Percentiles rank a stretch among this genome's conserved stretches.
These are phyloP conservation scores for Talaromyces liani DNA, from an alignment of 495 filamentous ascomycete species.

Conservation along the genomic window DNA sequence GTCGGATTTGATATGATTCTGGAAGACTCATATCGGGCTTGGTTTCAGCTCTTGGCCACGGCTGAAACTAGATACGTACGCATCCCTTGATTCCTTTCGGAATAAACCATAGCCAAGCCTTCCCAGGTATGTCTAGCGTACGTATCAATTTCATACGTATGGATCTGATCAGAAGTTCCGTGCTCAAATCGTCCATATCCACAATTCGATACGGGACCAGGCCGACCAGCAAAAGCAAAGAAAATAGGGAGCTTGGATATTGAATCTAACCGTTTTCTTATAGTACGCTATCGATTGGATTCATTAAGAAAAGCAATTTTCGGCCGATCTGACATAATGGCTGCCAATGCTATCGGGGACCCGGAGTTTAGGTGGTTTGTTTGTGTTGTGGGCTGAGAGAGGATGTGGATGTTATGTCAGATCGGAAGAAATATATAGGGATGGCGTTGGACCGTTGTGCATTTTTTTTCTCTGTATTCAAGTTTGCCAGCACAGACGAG, in stretches of 20 bases:
- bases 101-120: background rate
- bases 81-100: background rate
- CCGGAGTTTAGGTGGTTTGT: background rate
- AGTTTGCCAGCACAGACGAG: background rate
- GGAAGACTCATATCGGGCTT: background rate
- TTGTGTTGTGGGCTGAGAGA: background rate
- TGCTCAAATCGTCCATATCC: background rate
- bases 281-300: background rate
- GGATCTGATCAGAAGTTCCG: background rate
- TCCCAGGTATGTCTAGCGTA: background rate
- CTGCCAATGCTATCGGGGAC: background rate
- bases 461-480: background rate
- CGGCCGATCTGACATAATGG: background rate
- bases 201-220: background rate
- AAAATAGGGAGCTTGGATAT: background rate
- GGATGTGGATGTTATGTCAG: background rate
- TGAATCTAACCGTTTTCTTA: background rate
- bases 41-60: background rate
- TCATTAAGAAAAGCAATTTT: background rate
- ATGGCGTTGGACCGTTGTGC: background rate
- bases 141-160: background rate
- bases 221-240: background rate
- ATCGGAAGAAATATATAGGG: background rate
- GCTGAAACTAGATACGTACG: background rate
- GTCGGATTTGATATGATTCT: background rate